Evolutionary conservation across 306 rosid species (phyloP).

Genomic region (Echinosophora koreensis): DNA sequence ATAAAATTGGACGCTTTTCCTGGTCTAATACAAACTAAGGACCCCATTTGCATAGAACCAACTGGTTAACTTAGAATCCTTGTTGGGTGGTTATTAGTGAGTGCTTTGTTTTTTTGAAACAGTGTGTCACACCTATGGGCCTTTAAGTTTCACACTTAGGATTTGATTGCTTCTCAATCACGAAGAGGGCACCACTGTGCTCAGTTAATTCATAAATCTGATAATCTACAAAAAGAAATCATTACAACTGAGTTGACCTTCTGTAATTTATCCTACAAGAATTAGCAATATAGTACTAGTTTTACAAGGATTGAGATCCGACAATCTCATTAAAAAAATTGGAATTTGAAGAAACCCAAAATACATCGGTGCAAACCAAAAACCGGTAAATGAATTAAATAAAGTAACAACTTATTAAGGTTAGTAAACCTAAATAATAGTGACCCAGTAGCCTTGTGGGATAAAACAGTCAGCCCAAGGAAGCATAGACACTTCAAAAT

Average conservation of each 20-base stretch:
- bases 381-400: background rate
- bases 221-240: background rate
- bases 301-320: conserved; percentile 28
- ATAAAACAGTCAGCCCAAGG: background rate
- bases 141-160: conserved; percentile 33
- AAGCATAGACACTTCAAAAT: too few species aligned
- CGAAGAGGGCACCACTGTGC: background rate
- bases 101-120: conserved; percentile 28
- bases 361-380: background rate
- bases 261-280: background rate
- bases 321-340: background rate
- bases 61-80: conserved; percentile 4
- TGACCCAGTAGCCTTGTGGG: conserved; percentile 12
- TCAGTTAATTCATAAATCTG: conserved; percentile 20
- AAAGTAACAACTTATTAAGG: background rate
- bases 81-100: conserved; percentile 27
- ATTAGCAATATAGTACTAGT: conserved; percentile 22
- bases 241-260: conserved; percentile 15
- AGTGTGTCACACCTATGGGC: conserved; percentile 14
- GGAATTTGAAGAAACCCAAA: conserved; percentile 1
- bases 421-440: conserved; percentile 18
- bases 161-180: conserved; percentile 32
- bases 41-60: conserved; percentile 3
- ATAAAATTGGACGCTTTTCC: conserved; percentile 25
- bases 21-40: conserved; percentile 10